Evolutionary conservation across 352 stramenopile genomes (phyloP).

Genomic region (Phytophthora podocarpi): DNA sequence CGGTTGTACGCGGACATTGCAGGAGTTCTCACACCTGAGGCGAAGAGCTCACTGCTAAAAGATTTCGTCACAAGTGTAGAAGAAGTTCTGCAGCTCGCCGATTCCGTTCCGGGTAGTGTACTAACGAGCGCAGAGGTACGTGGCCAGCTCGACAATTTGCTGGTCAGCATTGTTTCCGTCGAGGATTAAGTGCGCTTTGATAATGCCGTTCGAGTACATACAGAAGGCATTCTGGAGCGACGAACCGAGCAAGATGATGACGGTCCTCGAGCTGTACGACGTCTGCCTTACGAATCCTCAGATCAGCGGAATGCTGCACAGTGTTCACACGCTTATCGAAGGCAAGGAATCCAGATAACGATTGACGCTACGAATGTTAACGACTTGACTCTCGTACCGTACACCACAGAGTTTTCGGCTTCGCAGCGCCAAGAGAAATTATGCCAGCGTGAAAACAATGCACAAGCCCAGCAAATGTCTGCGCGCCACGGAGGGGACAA

Average conservation of each 20-base stretch:
- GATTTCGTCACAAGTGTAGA: constrained; percentile 50
- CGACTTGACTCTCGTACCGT: background rate
- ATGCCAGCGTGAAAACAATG: constrained; percentile 12
- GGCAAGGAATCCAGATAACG: constrained; percentile 21
- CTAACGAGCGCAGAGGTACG: constrained; percentile 28
- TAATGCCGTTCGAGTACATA: constrained; percentile 1
- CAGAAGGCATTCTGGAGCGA: constrained; percentile 53
- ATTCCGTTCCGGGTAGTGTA: constrained; percentile 29
- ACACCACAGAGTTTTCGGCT: constrained; percentile 16
- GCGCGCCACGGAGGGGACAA: constrained; percentile 1
- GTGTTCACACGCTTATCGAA: constrained; percentile 51
- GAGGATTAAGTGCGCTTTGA: background rate
- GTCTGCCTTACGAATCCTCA: constrained; percentile 64
- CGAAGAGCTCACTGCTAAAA: constrained; percentile 45
- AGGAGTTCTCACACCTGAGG: constrained; percentile 45
- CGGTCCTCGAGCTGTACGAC: constrained; percentile 52
- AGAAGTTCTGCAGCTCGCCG: constrained; percentile 44
- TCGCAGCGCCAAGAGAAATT: constrained; percentile 21
- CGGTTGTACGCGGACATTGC: constrained; percentile 58
- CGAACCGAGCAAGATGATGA: constrained; percentile 43
- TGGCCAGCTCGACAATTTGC: background rate
- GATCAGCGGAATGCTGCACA: constrained; percentile 61
- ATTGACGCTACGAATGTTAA: background rate
- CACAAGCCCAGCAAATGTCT: constrained; percentile 9
- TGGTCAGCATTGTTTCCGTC: background rate